Evolutionary conservation across 108 stramenopile species (phyloP).

Genomic region (Cyclotella baltica): DNA sequence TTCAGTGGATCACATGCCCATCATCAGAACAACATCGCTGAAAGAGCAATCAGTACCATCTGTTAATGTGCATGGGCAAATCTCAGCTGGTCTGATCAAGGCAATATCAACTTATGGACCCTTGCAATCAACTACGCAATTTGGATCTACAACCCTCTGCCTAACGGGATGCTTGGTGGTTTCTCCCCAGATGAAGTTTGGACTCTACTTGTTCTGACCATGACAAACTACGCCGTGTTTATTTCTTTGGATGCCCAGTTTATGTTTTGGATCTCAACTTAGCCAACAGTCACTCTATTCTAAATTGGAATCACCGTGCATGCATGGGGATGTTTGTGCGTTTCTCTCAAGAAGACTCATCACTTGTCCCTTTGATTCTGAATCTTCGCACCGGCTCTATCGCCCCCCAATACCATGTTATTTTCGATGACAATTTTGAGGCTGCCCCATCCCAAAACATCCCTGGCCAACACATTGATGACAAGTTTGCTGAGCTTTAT

Average conservation of each 20-base stretch:
- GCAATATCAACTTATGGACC: constrained; percentile 48
- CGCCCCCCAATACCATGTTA: neutral
- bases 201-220: constrained; percentile 1
- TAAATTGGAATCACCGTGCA: constrained; percentile 55
- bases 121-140: constrained; percentile 47
- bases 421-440: neutral
- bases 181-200: constrained; percentile 43
- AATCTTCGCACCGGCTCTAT: constrained; percentile 17
- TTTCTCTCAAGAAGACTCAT: constrained; percentile 39
- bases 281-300: constrained; percentile 46
- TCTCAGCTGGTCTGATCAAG: constrained; percentile 55
- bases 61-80: constrained; percentile 45
- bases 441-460: neutral
- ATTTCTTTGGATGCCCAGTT: constrained; percentile 50
- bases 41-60: constrained; percentile 52
- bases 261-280: constrained; percentile 57
- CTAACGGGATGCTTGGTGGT: constrained; percentile 16
- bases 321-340: constrained; percentile 52
- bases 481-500: neutral
- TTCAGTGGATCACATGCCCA: constrained; percentile 61
- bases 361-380: constrained; percentile 44
- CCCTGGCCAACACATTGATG: neutral
- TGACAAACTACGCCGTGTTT: constrained; percentile 18
- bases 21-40: constrained; percentile 66
- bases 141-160: constrained; percentile 48